Percentiles rank a stretch among this genome's conserved stretches.
Conservation (phyloP, 495 filamentous ascomycete genomes). For the Trichoderma virens region DNA sequence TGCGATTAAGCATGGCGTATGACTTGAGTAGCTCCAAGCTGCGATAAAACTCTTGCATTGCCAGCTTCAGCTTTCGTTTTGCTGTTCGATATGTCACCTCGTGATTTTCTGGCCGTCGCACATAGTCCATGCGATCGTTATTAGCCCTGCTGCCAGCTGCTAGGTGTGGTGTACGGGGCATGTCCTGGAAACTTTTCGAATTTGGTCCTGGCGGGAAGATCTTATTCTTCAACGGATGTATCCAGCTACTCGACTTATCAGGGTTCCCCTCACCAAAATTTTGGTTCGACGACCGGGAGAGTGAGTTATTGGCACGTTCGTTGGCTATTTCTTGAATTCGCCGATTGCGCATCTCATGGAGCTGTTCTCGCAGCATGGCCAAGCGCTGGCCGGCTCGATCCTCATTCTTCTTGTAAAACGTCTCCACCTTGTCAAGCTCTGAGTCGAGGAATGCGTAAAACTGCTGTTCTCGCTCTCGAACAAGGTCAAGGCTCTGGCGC, state of each 20-base stretch:
- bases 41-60: conserved; percentile 86
- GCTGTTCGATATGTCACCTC: conserved; percentile 74
- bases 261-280: conserved; percentile 17
- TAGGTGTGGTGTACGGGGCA: conserved; percentile 33
- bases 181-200: conserved; percentile 34
- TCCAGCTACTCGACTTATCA: conserved; percentile 27
- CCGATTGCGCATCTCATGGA: conserved; percentile 80
- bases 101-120: conserved; percentile 41
- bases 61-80: conserved; percentile 83
- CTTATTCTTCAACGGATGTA: conserved; percentile 34
- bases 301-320: conserved; percentile 24
- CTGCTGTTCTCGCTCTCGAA: conserved; percentile 55
- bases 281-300: conserved; percentile 10
- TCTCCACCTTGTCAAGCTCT: conserved; percentile 78
- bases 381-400: conserved; percentile 66
- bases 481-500: conserved; percentile 30
- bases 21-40: conserved; percentile 86
- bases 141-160: conserved; percentile 10
- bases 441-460: conserved; percentile 73
- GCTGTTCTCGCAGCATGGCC: conserved; percentile 62
- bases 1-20: conserved; percentile 80
- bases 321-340: conserved; percentile 60
- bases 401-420: conserved; percentile 78
- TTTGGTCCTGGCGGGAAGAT: conserved; percentile 39
- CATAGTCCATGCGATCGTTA: conserved; percentile 52